Conservation (phyloP, 2,329 filamentous ascomycete genomes). For the Aspergillus spinulosporus region DNA sequence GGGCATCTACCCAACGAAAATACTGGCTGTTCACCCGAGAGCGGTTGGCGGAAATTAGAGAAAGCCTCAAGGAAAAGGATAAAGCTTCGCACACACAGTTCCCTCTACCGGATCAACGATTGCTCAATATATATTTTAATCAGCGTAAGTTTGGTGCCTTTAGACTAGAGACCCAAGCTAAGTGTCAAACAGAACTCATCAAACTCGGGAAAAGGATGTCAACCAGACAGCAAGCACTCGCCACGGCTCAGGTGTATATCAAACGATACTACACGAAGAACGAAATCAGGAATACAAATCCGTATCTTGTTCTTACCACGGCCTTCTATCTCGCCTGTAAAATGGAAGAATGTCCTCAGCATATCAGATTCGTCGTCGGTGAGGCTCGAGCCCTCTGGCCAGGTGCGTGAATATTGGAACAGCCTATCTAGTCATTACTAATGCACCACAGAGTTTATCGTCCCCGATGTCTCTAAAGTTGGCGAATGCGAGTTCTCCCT, state of each 20-base stretch:
- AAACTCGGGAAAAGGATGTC: constrained; percentile 81
- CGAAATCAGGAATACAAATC: constrained; percentile 88
- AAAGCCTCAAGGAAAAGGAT: constrained; percentile 75
- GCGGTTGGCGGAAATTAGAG: constrained; percentile 72
- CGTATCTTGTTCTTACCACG: constrained; percentile 86
- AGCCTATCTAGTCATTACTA: constrained; percentile 13
- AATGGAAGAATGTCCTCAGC: constrained; percentile 95
- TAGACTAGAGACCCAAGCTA: neutral
- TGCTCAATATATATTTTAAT: constrained; percentile 89
- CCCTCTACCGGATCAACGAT: constrained; percentile 75
- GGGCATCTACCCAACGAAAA: constrained; percentile 87
- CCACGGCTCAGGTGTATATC: constrained; percentile 91
- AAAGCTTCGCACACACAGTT: constrained; percentile 73
- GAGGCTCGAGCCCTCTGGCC: constrained; percentile 86
- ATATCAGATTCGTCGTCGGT: constrained; percentile 84
- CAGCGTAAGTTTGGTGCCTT: constrained; percentile 63
- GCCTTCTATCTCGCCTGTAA: constrained; percentile 95
- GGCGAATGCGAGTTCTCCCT: constrained; percentile 93
- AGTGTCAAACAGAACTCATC: constrained; percentile 62
- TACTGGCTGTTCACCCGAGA: constrained; percentile 89
- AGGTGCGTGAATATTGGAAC: constrained; percentile 45
- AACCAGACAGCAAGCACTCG: constrained; percentile 86
- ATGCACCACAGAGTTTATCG: constrained; percentile 60
- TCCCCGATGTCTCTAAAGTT: constrained; percentile 76
- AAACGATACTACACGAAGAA: constrained; percentile 91